Base-by-base conservation (phyloP, 306 rosid genomes). In the Glycine soja region DNA sequence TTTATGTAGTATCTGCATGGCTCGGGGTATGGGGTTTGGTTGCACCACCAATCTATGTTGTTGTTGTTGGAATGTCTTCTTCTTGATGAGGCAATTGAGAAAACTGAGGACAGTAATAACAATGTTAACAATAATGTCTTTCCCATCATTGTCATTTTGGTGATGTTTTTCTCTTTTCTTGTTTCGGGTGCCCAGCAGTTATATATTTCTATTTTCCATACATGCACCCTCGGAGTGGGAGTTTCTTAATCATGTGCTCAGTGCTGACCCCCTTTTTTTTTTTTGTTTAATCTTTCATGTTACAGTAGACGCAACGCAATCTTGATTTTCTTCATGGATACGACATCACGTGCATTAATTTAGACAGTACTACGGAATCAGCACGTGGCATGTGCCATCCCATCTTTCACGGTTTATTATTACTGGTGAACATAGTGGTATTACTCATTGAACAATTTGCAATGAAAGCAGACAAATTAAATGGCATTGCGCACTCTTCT, bases 21-120 rank as follows among this genome's bases (percentile, higher is more conserved):
- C 1, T 65, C 84, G 0, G 99, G 97, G 70, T 95, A 90, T 11
- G 99, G 99, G 1, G 97, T 95, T 77, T 78, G 86, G 71, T 79
- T 66, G 91, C 99, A 95, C 99, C 99, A 95, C 87, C 84, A 81
- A 19, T 74, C 84, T 10, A 92, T 85, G 78, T 83, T 57, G 70
- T 43, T 62, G 9, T 46, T 54, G 4, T 46, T 54, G 4, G 71
- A 70, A 34, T 87, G 80, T 56, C 67, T 66, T 78, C 72, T 83
- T 84, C 54, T 82, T 18, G 96, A 80, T 10, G 82, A 18, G 11
- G 85, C 92, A 19, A 79, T 74, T 57, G 83, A 83, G 79, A 88
- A 70, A 47, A 78, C 12, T 74, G 86, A 74, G 16, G 82, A 84
- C 10, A 85, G 66, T 45, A 88, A 43, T 32, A 79, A 6, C 40